Conservation (phyloP, 345 rosid species). For the Eucalyptus victrix region DNA sequence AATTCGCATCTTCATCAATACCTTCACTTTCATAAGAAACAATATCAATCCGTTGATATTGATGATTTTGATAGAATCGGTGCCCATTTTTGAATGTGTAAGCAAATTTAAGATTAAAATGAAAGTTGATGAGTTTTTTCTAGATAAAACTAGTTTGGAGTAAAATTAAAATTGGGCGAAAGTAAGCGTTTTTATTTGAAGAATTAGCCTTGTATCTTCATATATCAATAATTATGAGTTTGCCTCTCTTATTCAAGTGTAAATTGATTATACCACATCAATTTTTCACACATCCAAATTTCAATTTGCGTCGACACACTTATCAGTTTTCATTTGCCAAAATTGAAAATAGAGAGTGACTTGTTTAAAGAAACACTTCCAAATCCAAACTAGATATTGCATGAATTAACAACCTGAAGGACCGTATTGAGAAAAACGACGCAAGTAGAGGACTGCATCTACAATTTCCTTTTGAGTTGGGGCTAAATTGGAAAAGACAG, state of each 20-base stretch:
- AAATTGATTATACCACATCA: neutral
- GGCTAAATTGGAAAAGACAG: neutral
- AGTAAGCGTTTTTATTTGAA: rapidly evolving
- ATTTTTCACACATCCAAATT: neutral
- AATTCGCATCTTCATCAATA: rapidly evolving
- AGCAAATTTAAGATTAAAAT: neutral
- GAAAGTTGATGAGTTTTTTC: neutral
- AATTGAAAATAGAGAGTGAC: neutral
- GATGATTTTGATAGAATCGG: rapidly evolving
- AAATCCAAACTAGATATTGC: neutral
- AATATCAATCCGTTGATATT: neutral
- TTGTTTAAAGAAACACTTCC: neutral
- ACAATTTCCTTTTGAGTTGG: neutral
- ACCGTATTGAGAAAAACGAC: neutral
- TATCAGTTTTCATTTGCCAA: neutral
- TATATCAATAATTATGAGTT: neutral
- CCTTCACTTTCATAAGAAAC: rapidly evolving
- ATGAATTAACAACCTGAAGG: neutral
- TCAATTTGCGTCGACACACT: neutral
- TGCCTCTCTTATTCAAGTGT: neutral
- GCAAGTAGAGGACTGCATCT: neutral
- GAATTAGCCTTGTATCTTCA: rapidly evolving
- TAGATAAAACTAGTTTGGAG: neutral
- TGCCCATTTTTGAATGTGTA: rapidly evolving
- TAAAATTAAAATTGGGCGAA: rapidly evolving